A percentile compares a stretch with the other conserved stretches of the same genome.
Conservation (phyloP, 805 yeast species). For the Diddensiella caesifluorescens region DNA sequence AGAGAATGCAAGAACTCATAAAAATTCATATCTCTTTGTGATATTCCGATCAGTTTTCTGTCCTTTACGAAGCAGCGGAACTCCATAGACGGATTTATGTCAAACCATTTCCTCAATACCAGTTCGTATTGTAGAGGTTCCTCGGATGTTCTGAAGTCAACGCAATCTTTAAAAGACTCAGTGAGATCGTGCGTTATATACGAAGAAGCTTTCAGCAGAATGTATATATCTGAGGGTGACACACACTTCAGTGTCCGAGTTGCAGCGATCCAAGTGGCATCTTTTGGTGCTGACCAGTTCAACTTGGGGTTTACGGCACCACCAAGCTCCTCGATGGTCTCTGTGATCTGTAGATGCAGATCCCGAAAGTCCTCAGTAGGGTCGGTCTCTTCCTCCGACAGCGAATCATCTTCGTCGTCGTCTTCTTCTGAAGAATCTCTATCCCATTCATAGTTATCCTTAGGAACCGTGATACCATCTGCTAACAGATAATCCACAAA, state of each 20-base stretch:
- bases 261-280: slow-evolving; percentile 86
- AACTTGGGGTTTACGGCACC: slow-evolving; percentile 78
- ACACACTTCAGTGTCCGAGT: slow-evolving; percentile 70
- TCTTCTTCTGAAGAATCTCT: slow-evolving; percentile 58
- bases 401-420: slow-evolving; percentile 24
- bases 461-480: slow-evolving; percentile 65
- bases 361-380: slow-evolving; percentile 52
- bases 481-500: slow-evolving; percentile 56
- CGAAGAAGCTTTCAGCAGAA: slow-evolving; percentile 79
- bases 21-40: slow-evolving; percentile 83
- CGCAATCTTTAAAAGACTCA: slow-evolving; percentile 54
- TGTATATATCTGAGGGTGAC: slow-evolving; percentile 67
- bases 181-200: slow-evolving; percentile 82
- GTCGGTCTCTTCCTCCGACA: slow-evolving; percentile 27
- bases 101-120: slow-evolving; percentile 76
- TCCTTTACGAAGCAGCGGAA: slow-evolving; percentile 79
- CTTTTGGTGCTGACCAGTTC: slow-evolving; percentile 97
- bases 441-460: slow-evolving; percentile 52
- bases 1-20: slow-evolving; percentile 63
- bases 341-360: slow-evolving; percentile 50
- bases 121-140: slow-evolving; percentile 43
- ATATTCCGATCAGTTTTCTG: slow-evolving; percentile 58
- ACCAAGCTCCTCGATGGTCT: slow-evolving; percentile 40
- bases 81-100: slow-evolving; percentile 83
- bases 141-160: slow-evolving; percentile 23